Conservation (phyloP, 352 stramenopile species). For the Poterioochromonas sp. region DNA sequence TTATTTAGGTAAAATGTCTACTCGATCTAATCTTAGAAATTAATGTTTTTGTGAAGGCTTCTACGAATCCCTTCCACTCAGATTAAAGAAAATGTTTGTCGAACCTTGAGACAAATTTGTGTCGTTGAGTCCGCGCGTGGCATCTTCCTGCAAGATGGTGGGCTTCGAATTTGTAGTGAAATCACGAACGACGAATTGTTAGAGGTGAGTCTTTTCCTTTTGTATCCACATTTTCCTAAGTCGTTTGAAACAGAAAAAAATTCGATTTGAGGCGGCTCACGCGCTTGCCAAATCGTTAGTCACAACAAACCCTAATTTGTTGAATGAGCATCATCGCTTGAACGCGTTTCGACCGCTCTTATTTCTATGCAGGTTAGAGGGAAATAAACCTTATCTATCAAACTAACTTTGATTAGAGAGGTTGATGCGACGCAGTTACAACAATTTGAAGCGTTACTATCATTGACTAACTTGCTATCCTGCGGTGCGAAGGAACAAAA, state of each 20-base stretch:
- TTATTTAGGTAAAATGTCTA: too few relatives aligned
- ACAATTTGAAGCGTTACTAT: slow-evolving; percentile 85
- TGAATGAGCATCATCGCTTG: slow-evolving; percentile 59
- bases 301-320: slow-evolving; percentile 85
- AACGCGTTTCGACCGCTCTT: slow-evolving; percentile 54
- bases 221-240: slow-evolving; percentile 50
- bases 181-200: slow-evolving; percentile 41
- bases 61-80: not conserved
- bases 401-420: slow-evolving; percentile 58
- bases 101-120: slow-evolving; percentile 22
- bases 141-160: slow-evolving; percentile 63
- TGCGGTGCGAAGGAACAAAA: slow-evolving; percentile 86
- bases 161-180: slow-evolving; percentile 44
- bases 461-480: slow-evolving; percentile 90
- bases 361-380: slow-evolving; percentile 20
- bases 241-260: slow-evolving; percentile 58
- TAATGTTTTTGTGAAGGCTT: not conserved
- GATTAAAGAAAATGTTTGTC: slow-evolving; percentile 39
- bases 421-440: slow-evolving; percentile 59
- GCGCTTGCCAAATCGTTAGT: slow-evolving; percentile 90
- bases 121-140: slow-evolving; percentile 43
- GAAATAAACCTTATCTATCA: slow-evolving; percentile 59
- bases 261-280: slow-evolving; percentile 71
- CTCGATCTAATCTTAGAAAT: not conserved
- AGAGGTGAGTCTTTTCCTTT: slow-evolving; percentile 39